Evolutionary conservation across 2,329 filamentous ascomycete genomes (phyloP).

Genomic region (Ophiostoma novo-ulmi): DNA sequence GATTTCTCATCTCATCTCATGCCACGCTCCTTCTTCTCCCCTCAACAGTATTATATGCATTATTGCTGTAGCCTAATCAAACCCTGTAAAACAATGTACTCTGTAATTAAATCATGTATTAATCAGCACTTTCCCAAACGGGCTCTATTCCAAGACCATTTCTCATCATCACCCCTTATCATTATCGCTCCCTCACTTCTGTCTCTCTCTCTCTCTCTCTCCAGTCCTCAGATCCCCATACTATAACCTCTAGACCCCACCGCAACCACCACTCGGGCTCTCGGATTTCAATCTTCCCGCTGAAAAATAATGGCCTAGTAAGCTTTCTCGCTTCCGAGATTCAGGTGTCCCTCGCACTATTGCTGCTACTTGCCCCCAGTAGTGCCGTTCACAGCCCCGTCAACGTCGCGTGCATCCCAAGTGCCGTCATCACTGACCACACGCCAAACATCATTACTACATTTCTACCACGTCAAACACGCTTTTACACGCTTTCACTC

Average conservation of each 20-base stretch:
- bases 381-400: slow-evolving; percentile 7
- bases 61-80: background rate
- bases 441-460: background rate
- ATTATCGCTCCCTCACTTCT: background rate
- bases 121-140: background rate
- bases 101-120: background rate
- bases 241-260: slow-evolving; percentile 2
- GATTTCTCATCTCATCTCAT: background rate
- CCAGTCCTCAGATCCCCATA: background rate
- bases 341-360: background rate
- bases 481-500: background rate
- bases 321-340: slow-evolving; percentile 15
- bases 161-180: background rate
- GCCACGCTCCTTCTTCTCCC: too few species aligned
- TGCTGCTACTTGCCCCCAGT: background rate
- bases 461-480: background rate
- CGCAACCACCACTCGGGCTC: slow-evolving; percentile 19
- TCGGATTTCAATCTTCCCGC: slow-evolving; percentile 20
- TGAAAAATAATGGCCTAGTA: background rate
- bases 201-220: background rate
- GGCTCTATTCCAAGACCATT: background rate
- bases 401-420: slow-evolving; percentile 4
- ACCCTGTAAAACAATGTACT: background rate
- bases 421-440: background rate
- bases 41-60: background rate